These are phyloP conservation scores for Mytilinidion resinicola DNA, from an alignment of 495 filamentous ascomycete species.

Conservation along the genomic window DNA sequence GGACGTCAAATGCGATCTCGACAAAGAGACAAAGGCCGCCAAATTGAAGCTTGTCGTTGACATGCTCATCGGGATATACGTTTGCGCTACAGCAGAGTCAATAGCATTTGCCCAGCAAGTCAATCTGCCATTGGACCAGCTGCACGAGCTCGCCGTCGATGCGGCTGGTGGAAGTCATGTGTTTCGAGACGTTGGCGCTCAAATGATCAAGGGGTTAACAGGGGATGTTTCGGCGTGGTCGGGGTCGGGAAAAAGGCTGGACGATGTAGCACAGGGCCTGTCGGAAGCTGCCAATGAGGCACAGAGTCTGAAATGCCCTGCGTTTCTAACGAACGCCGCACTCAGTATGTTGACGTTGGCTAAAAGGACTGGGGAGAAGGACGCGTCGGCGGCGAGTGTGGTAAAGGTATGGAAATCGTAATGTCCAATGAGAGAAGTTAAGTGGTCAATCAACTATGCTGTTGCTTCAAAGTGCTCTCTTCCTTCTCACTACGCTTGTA, in stretches of 20 bases:
- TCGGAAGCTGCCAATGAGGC: slow-evolving; percentile 19
- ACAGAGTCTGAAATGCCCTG: slow-evolving; percentile 21
- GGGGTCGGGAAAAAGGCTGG: neutral
- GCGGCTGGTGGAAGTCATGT: slow-evolving; percentile 63
- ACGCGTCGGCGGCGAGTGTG: no score
- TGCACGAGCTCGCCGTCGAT: slow-evolving; percentile 60
- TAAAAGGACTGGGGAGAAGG: no score
- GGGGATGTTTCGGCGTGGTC: slow-evolving; percentile 6
- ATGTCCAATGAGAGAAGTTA: no score
- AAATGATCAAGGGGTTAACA: slow-evolving; percentile 41
- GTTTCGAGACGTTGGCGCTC: slow-evolving; percentile 51
- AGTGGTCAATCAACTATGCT: no score
- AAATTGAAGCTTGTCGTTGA: slow-evolving; percentile 50
- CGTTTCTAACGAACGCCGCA: slow-evolving; percentile 4
- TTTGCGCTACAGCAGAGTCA: slow-evolving; percentile 59
- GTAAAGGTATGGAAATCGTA: no score
- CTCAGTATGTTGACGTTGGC: no score
- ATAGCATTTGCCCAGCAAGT: slow-evolving; percentile 59
- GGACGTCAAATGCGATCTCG: slow-evolving; percentile 31
- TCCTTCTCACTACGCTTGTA: no score
- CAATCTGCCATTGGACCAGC: slow-evolving; percentile 57
- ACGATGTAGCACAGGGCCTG: slow-evolving; percentile 1
- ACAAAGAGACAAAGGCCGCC: slow-evolving; percentile 31
- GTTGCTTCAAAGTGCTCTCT: no score
- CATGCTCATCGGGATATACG: slow-evolving; percentile 57